A percentile compares a stretch with the other conserved stretches of the same genome.
Conservation (phyloP, 805 yeast species). For the Candida silvicultrix region DNA sequence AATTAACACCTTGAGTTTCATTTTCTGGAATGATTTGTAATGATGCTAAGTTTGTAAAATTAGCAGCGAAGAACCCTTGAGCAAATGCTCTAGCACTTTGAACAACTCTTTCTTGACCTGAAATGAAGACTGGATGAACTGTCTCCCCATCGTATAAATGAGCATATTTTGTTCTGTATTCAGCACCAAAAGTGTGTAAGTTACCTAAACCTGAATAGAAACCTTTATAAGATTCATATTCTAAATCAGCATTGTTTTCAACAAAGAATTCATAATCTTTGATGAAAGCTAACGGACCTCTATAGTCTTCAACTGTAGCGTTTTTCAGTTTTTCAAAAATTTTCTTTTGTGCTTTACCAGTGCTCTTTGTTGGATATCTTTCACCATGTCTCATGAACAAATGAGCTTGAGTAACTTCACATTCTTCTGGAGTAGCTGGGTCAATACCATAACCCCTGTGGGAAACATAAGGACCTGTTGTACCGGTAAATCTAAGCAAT, state of each 20-base stretch:
- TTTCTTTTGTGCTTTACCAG: slow-evolving; percentile 17
- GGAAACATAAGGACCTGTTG: slow-evolving; percentile 49
- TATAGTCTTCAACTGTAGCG: slow-evolving; percentile 28
- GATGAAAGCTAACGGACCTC: slow-evolving; percentile 49
- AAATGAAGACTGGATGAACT: slow-evolving; percentile 38
- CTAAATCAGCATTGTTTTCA: slow-evolving; percentile 31
- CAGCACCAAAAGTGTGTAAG: slow-evolving; percentile 38
- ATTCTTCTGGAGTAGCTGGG: slow-evolving; percentile 39
- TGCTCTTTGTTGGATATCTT: slow-evolving; percentile 54
- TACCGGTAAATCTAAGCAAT: slow-evolving; percentile 42
- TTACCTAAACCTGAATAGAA: slow-evolving; percentile 42
- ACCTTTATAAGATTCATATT: slow-evolving; percentile 30
- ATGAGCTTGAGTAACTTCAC: slow-evolving; percentile 61
- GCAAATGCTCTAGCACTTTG: slow-evolving; percentile 40
- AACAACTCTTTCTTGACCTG: slow-evolving; percentile 42
- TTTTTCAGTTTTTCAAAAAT: slow-evolving; percentile 28
- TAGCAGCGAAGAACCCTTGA: slow-evolving; percentile 42
- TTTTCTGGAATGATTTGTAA: slow-evolving; percentile 35
- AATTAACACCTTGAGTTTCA: slow-evolving; percentile 39
- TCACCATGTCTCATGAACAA: slow-evolving; percentile 76
- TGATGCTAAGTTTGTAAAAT: slow-evolving; percentile 25
- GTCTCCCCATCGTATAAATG: slow-evolving; percentile 31
- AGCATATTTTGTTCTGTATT: slow-evolving; percentile 37
- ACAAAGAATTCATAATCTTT: slow-evolving; percentile 49
- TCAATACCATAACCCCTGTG: slow-evolving; percentile 48